Percentiles rank a stretch among this genome's conserved stretches.
These are phyloP conservation scores for Emmonsiellopsis sp. DNA, from an alignment of 2,329 filamentous ascomycete species.

Conservation along the genomic window DNA sequence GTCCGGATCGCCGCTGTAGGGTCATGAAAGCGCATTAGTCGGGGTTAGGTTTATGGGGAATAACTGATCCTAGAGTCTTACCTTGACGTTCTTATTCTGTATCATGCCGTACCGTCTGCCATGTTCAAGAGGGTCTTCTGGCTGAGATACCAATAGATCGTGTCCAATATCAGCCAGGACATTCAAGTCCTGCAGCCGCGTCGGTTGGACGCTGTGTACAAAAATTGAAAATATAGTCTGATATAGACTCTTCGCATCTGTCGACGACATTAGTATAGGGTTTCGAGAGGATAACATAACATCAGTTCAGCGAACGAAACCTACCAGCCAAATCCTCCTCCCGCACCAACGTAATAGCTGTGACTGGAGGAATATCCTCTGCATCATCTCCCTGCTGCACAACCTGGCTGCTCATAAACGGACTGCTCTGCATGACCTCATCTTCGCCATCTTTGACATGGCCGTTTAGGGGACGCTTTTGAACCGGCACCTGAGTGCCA, in stretches of 20 bases:
- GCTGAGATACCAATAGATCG: slow-evolving; percentile 48
- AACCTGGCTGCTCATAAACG: slow-evolving; percentile 58
- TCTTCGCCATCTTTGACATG: slow-evolving; percentile 51
- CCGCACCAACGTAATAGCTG: slow-evolving; percentile 56
- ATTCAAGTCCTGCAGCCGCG: slow-evolving; percentile 61
- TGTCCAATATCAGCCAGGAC: slow-evolving; percentile 60
- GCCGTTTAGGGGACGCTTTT: slow-evolving; percentile 28
- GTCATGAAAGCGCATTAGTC: neutral
- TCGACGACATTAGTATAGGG: slow-evolving; percentile 7
- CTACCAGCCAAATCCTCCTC: slow-evolving; percentile 65
- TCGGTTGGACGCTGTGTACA: slow-evolving; percentile 72
- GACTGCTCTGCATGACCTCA: slow-evolving; percentile 55
- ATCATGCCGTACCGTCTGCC: slow-evolving; percentile 64
- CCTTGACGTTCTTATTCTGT: slow-evolving; percentile 58
- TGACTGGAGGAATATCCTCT: slow-evolving; percentile 40
- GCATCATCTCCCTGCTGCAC: slow-evolving; percentile 41
- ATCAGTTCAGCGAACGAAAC: slow-evolving; percentile 7
- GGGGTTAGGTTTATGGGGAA: neutral
- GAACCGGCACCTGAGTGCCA: slow-evolving; percentile 49
- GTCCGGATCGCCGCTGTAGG: slow-evolving; percentile 38
- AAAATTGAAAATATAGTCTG: slow-evolving; percentile 69
- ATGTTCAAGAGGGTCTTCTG: slow-evolving; percentile 50
- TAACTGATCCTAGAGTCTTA: slow-evolving; percentile 14
- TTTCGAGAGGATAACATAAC: neutral
- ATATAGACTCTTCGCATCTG: slow-evolving; percentile 60